Percentiles rank a stretch among this genome's conserved stretches.
Evolutionary conservation across 768 basidiomycete species (phyloP).

Genomic region (Rhizopogon sp.): DNA sequence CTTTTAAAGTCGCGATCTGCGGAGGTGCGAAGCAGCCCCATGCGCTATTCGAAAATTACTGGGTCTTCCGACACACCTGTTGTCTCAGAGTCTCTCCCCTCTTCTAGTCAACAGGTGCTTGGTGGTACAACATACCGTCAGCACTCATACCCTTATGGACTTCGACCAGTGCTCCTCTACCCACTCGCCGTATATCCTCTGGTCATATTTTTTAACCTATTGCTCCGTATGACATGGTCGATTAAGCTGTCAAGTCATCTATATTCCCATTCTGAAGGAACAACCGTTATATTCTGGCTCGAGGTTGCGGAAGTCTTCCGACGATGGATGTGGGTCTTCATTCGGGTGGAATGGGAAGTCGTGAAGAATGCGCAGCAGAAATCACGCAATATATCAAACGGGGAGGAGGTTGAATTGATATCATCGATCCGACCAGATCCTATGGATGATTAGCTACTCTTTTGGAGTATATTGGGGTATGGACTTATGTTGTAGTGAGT

Average conservation of each 20-base stretch:
- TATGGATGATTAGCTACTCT: slow-evolving; percentile 9
- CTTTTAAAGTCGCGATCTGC: slow-evolving; percentile 45
- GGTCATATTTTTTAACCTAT: slow-evolving; percentile 74
- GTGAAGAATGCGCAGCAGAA: slow-evolving; percentile 47
- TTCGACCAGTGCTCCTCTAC: slow-evolving; percentile 72
- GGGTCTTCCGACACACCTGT: slow-evolving; percentile 9
- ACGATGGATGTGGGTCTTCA: slow-evolving; percentile 97
- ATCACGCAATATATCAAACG: slow-evolving; percentile 1
- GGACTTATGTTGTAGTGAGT: slow-evolving; percentile 11
- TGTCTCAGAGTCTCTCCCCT: slow-evolving; percentile 14
- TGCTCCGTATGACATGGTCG: slow-evolving; percentile 91
- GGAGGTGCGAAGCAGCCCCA: slow-evolving; percentile 27
- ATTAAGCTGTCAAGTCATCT: slow-evolving; percentile 87
- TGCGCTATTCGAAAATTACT: slow-evolving; percentile 34
- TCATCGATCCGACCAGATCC: slow-evolving; percentile 10
- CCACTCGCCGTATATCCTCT: slow-evolving; percentile 84
- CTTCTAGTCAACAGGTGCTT: slow-evolving; percentile 2
- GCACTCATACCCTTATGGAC: slow-evolving; percentile 54
- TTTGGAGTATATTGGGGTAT: background rate
- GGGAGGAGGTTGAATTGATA: slow-evolving; percentile 12
- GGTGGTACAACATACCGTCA: slow-evolving; percentile 12
- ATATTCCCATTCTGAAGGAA: slow-evolving; percentile 73
- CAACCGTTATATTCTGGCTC: slow-evolving; percentile 80
- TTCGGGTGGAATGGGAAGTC: slow-evolving; percentile 95
- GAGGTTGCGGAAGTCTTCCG: slow-evolving; percentile 87